Evolutionary conservation across 169 alveolate species (phyloP).

Genomic region (Plasmodium vivax): DNA sequence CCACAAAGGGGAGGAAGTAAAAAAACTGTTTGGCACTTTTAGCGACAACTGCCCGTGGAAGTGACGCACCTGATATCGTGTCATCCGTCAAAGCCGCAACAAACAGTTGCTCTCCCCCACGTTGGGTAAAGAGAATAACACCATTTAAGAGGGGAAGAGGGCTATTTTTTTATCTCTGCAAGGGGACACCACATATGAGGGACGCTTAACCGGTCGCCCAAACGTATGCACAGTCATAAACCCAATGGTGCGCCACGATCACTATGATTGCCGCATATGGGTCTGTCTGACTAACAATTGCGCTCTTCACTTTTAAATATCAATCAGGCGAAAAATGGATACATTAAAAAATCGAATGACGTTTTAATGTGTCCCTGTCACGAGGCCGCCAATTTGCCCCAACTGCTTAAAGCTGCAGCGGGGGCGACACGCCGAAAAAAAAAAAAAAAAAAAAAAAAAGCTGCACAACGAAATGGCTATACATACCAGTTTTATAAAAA

Average conservation of each 20-base stretch:
- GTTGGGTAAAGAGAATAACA: neutral
- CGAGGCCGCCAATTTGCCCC: neutral
- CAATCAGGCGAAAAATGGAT: neutral
- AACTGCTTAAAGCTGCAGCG: neutral
- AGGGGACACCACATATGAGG: neutral
- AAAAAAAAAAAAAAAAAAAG: slow-evolving; percentile 1
- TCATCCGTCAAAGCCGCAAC: neutral
- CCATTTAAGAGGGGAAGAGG: neutral
- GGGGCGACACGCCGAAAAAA: neutral
- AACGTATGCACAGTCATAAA: neutral
- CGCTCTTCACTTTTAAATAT: neutral
- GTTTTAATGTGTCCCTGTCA: neutral
- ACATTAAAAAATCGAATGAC: neutral
- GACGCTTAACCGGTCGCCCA: neutral
- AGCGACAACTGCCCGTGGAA: neutral
- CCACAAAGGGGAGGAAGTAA: neutral
- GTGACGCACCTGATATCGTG: neutral
- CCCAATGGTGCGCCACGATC: neutral
- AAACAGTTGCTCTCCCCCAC: neutral
- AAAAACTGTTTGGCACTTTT: neutral
- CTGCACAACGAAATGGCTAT: neutral
- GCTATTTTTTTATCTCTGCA: neutral
- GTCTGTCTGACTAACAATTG: neutral
- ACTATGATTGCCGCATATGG: neutral
- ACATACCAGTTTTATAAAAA: neutral